These are phyloP conservation scores for Cladorrhinum samala DNA, from an alignment of 495 filamentous ascomycete genomes.

Conservation along the genomic window DNA sequence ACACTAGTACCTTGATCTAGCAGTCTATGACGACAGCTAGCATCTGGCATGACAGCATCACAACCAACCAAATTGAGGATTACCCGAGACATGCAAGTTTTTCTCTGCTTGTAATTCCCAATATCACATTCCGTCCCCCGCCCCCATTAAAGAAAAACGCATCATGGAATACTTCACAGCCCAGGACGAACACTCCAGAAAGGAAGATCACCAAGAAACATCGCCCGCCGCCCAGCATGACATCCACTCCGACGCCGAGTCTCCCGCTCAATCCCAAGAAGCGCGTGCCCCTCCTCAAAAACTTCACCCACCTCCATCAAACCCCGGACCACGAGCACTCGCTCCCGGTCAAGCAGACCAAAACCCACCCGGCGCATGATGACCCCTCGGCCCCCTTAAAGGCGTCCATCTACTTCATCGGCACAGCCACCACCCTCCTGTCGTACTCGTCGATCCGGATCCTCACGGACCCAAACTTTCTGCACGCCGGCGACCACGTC, in stretches of 20 bases:
- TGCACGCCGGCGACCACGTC: slow-evolving; percentile 63
- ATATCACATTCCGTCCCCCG: too few relatives aligned
- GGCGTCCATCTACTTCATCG: slow-evolving; percentile 49
- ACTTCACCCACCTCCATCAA: slow-evolving; percentile 10
- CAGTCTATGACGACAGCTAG: slow-evolving; percentile 10
- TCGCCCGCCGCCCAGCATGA: too few relatives aligned
- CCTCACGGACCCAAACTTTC: slow-evolving; percentile 67
- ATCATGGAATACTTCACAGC: slow-evolving; percentile 16
- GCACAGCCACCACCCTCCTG: slow-evolving; percentile 61
- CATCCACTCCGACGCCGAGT: background rate
- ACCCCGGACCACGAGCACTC: slow-evolving; percentile 12
- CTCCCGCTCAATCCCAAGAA: slow-evolving; percentile 20
- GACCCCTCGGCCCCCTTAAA: background rate
- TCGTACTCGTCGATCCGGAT: slow-evolving; percentile 58
- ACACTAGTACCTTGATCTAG: too few relatives aligned
- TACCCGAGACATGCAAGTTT: too few relatives aligned
- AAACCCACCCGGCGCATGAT: slow-evolving; percentile 10
- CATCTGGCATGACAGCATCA: slow-evolving; percentile 1
- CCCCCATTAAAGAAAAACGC: too few relatives aligned
- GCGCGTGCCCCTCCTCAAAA: slow-evolving; percentile 18
- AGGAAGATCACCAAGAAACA: slow-evolving; percentile 4
- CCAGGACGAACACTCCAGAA: slow-evolving; percentile 8
- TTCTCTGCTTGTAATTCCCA: too few relatives aligned
- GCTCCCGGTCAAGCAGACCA: slow-evolving; percentile 15
- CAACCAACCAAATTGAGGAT: too few relatives aligned